Evolutionary conservation across 1,284 basidiomycete genomes (phyloP).

Genomic region (Phellopilus nigrolimitatus): DNA sequence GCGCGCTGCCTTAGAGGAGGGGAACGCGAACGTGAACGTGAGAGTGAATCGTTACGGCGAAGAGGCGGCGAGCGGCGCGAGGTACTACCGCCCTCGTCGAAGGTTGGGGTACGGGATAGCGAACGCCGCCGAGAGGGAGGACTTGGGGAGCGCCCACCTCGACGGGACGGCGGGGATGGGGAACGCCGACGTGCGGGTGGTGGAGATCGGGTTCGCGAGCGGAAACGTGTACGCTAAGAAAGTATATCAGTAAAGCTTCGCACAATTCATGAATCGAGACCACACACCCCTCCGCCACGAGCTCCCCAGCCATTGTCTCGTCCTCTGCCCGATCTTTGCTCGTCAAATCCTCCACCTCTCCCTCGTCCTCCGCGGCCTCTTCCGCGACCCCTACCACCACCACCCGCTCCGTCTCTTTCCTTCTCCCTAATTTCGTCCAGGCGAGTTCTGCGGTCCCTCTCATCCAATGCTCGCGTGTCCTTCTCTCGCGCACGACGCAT

Average conservation of each 20-base stretch:
- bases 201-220: slow-evolving; percentile 24
- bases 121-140: slow-evolving; percentile 23
- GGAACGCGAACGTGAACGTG: slow-evolving; percentile 34
- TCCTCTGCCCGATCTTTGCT: slow-evolving; percentile 35
- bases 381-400: slow-evolving; percentile 40
- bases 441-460: slow-evolving; percentile 61
- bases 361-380: slow-evolving; percentile 45
- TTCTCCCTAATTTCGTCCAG: slow-evolving; percentile 63
- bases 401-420: slow-evolving; percentile 45
- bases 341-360: slow-evolving; percentile 39
- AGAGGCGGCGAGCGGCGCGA: slow-evolving; percentile 6
- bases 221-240: slow-evolving; percentile 21
- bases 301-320: slow-evolving; percentile 39
- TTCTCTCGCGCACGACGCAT: slow-evolving; percentile 73
- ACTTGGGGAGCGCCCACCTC: slow-evolving; percentile 25
- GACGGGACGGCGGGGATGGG: slow-evolving; percentile 20
- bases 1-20: slow-evolving; percentile 23
- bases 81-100: not conserved
- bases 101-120: slow-evolving; percentile 14
- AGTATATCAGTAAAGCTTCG: slow-evolving; percentile 11
- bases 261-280: slow-evolving; percentile 27
- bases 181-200: slow-evolving; percentile 16
- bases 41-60: slow-evolving; percentile 25
- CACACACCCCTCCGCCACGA: slow-evolving; percentile 41
- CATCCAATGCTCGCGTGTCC: slow-evolving; percentile 64